Conservation (phyloP, 352 stramenopile species). For the Phytophthora vignae region DNA sequence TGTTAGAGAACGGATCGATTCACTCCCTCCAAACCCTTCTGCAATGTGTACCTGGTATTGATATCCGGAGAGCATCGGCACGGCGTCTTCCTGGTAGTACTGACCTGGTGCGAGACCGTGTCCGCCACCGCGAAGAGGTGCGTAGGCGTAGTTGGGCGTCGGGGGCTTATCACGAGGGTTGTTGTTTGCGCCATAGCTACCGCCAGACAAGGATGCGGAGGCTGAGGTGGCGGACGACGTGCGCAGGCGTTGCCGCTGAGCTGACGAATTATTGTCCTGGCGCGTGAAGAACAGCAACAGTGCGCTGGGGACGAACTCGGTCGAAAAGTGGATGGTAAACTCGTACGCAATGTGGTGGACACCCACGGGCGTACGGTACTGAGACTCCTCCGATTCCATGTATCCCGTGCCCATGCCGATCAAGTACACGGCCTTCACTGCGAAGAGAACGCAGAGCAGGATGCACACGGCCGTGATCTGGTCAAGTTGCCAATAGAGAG, state of each 20-base stretch:
- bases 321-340: constrained; percentile 75
- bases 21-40: neutral
- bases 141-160: constrained; percentile 51
- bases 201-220: constrained; percentile 41
- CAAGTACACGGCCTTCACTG: constrained; percentile 71
- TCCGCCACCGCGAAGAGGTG: constrained; percentile 40
- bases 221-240: constrained; percentile 37
- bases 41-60: constrained; percentile 60
- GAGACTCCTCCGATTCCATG: constrained; percentile 68
- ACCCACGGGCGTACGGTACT: constrained; percentile 67
- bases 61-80: constrained; percentile 68
- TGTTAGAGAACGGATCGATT: no score
- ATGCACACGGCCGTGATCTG: constrained; percentile 84
- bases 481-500: constrained; percentile 10
- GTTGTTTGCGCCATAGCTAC: constrained; percentile 39
- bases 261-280: constrained; percentile 40
- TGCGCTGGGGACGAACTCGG: constrained; percentile 76
- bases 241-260: constrained; percentile 33
- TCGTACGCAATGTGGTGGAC: constrained; percentile 79
- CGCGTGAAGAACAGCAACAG: constrained; percentile 78
- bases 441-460: constrained; percentile 75
- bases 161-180: constrained; percentile 47
- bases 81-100: constrained; percentile 56
- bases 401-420: constrained; percentile 72
- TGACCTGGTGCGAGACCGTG: constrained; percentile 38